Evolutionary conservation across 129 eudicot species (phyloP), one percentile per base, ranked within the genome.

Genomic region (Arctium minus): DNA sequence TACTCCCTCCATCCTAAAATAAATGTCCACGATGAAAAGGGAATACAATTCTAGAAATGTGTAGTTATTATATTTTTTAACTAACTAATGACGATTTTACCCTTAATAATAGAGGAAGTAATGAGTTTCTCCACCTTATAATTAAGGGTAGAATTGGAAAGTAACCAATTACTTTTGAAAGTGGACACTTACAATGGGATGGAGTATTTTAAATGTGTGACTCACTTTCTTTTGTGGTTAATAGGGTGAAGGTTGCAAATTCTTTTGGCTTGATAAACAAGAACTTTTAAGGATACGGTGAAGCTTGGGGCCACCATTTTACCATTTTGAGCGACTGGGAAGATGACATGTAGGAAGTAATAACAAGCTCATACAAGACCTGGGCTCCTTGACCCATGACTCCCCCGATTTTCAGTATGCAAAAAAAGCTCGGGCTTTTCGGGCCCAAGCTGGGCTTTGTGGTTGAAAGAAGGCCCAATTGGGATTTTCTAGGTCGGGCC

Each of bases 241-340:
- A 84, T 4, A 84, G 87, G 87, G 84, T 65, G 87, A 84, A 84
- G 39, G 76, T 6, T 35, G 84, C 65, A 84, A 84, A 76, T 84
- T 84, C n/a, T 84, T 84, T 79, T 79, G 84, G 87, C 87, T 84
- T 9, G 84, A 84, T 3, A 84, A 84, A 79, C 84, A 79, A 65
- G 87, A 84, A 67, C 79, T 84, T 79, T 84, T 84, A 79, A 79
- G 80, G 65, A 79, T 79, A 80, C 87, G 10, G 84, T 84, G 72
- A 79, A 56, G 76, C 75, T 79, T 79, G 87, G 87, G 60, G 87
- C 87, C 64, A 84, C 87, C 70, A 84, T 79, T 79, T n/a, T 84
- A 30, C 87, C 87, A 44, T 79, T 18, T 79, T 84, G 84, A 22
- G 84, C 75, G 27, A 22, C 27, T 22, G 87, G 27, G 87, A 84